These are phyloP conservation scores for Effrenium voratum DNA, from an alignment of 73 alveolate species.

Conservation along the genomic window DNA sequence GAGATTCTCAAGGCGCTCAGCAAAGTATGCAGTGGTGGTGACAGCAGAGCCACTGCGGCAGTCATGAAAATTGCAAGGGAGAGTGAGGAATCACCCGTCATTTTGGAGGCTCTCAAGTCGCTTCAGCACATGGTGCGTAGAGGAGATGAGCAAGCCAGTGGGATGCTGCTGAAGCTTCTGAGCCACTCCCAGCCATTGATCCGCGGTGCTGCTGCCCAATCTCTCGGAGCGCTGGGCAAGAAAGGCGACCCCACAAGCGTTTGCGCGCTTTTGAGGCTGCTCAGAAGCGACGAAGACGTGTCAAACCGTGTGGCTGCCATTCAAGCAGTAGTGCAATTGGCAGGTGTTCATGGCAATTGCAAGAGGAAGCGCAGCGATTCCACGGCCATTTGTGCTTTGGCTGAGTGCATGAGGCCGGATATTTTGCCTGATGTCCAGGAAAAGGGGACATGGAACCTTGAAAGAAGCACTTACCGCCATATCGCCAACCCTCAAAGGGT, in stretches of 20 bases:
- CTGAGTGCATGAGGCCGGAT: neutral
- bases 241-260: neutral
- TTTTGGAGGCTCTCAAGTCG: too few relatives aligned
- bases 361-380: slow-evolving; percentile 5
- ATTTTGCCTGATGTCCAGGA: too few relatives aligned
- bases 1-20: too few relatives aligned
- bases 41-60: too few relatives aligned
- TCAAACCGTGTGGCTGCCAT: neutral
- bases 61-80: too few relatives aligned
- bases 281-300: neutral
- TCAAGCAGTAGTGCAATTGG: neutral
- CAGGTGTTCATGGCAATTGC: neutral
- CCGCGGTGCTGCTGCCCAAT: neutral
- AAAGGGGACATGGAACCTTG: too few relatives aligned
- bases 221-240: neutral
- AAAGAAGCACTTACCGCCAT: too few relatives aligned
- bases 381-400: neutral
- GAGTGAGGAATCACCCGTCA: too few relatives aligned
- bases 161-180: neutral
- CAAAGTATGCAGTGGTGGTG: too few relatives aligned
- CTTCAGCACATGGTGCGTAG: neutral
- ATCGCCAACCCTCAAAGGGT: neutral
- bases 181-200: neutral
- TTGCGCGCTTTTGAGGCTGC: neutral
- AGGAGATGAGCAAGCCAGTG: neutral